Base-by-base conservation (phyloP, 108 stramenopile species). In the Nitzschia palea region DNA sequence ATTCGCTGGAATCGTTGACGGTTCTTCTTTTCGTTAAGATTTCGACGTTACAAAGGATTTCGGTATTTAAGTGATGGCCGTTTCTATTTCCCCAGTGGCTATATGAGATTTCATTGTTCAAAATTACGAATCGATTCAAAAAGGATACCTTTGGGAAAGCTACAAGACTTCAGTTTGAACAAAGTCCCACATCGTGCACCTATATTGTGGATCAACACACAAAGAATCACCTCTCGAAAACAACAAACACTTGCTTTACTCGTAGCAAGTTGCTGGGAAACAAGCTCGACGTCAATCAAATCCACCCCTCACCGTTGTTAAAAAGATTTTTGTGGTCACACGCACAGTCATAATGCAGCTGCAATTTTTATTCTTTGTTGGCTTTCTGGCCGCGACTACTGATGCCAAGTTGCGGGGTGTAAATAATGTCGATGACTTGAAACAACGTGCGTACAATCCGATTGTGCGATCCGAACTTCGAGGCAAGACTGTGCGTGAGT, bases 401-500 rank as follows among this genome's bases (percentile, higher is more conserved):
- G 37, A 48, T 18, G 47, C 47, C 47, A 48, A 40, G 12, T 48
- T 48, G 47, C 47, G 47, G 22, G 47, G 47, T 4, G 22, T 18
- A 5, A 48, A 18, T 48, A 20, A 18, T 20, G 12, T 40, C 25
- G 1, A 60, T 10, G 59, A 60, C 2, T 43, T 60, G 40, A 15
- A 40, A n/a, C 18, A 14, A 42, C 59, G 40, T 8, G 36, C 40
- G 6, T 1, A 9, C 0, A 37, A 40, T 42, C 59, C 59, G 9
- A 34, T 26, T 23, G 22, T 60, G 36, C 32, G 40, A 25, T 8
- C 59, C 37, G 33, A 40, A 10, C 40, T 60, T 60, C 59, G 27
- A 60, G 59, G 59, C 14, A 60, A 60, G 33, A 42, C 59, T 5
- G 4, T 40, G 40, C 32, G 25, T 3, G 59, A 60, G 25, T 26